Evolutionary conservation across 2,329 filamentous ascomycete species (phyloP), one percentile per base, ranked within the genome.

Genomic region (Ophiostoma populinum): DNA sequence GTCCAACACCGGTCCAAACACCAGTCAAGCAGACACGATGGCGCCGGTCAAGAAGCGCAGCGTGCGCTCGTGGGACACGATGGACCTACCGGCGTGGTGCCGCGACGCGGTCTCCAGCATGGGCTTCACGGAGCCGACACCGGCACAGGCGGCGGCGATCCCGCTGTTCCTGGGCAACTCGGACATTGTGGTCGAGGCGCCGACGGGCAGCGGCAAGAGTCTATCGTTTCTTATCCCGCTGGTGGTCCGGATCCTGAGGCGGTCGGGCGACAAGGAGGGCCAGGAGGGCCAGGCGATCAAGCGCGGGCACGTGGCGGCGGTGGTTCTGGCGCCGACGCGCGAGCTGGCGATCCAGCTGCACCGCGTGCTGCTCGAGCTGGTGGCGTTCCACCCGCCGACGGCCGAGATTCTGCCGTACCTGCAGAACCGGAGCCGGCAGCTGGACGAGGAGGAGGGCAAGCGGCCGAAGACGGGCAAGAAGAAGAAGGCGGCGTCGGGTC

Each of bases 271-370:
- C 6, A 22, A 38, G 13, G 28, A 35, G 10, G 9, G 85, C 41
- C 79, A n/a, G n/a, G n/a, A n/a, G n/a, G n/a, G n/a, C n/a, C n/a
- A n/a, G n/a, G n/a, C 83, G 3, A 74, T 83, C 22, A 92, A 90
- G 56, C 83, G 79, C 49, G 79, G 93, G 53, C 82, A 95, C 52
- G 70, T 98, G 40, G 81, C 78, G 40, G 83, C 80, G 43, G 90
- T 98, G 43, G 75, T 98, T 47, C 75, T 98, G 40, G 87, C 86
- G 12, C 90, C 90, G 1, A 98, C 83, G 2, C 75, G 90, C 55
- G 90, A 98, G 57, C 66, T 98, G 34, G 87, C 90, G 1, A 74
- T 73, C 1, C 90, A 98, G 54, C 95, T 95, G 36, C 72, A 92
- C 50, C 68, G 76, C 33, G 85, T 94, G 2, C 64, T 94, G 5